Conservation (phyloP, 768 basidiomycete genomes). For the Russula earlei region DNA sequence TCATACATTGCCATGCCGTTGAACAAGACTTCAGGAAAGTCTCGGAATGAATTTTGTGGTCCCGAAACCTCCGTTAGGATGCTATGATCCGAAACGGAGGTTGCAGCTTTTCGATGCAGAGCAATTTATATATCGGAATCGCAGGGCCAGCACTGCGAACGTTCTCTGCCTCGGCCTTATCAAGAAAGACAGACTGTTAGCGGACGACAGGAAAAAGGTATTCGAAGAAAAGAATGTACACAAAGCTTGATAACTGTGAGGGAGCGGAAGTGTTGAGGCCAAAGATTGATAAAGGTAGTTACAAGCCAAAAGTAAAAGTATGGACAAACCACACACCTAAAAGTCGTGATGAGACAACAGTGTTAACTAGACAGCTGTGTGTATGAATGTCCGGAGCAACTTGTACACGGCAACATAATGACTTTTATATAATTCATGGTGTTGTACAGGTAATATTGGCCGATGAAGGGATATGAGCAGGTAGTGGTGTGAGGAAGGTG, state of each 20-base stretch:
- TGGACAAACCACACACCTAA: conserved; percentile 7
- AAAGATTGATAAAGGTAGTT: neutral
- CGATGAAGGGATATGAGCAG: conserved; percentile 8
- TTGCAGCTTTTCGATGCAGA: too few species aligned
- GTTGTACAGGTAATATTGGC: conserved; percentile 17
- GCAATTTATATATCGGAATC: neutral
- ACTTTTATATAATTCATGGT: conserved; percentile 10
- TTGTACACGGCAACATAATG: conserved; percentile 11
- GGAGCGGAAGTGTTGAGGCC: neutral
- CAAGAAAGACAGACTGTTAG: neutral
- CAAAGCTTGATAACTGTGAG: neutral
- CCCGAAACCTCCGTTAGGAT: too few species aligned
- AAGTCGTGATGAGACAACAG: neutral
- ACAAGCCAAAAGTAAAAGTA: conserved; percentile 10
- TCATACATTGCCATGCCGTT: too few species aligned
- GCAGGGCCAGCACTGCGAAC: conserved; percentile 15
- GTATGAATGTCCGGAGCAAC: conserved; percentile 2
- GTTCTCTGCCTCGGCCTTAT: neutral
- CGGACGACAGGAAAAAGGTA: neutral
- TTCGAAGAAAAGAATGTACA: conserved; percentile 1
- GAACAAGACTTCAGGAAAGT: too few species aligned
- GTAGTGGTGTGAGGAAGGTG: conserved; percentile 9
- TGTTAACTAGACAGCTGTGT: neutral
- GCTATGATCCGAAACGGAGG: too few species aligned
- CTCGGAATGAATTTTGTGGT: too few species aligned